phyloP scores from a whole-genome alignment of 2,329 filamentous ascomycete genomes.

The Trichoderma afroharzianum region DNA sequence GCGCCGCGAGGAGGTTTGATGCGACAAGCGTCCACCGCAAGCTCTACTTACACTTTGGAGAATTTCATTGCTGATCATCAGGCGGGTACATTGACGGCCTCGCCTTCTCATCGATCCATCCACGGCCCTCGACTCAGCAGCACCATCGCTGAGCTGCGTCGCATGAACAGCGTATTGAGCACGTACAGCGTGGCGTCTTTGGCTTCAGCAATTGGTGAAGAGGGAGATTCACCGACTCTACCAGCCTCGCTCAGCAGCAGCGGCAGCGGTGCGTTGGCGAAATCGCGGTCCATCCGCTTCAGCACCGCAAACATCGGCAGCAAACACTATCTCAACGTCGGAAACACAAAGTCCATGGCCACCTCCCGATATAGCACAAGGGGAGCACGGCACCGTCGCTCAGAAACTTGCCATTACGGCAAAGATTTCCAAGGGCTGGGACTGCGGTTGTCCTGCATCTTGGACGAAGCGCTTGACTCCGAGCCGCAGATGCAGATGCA shows the following conservation, averaged over 20 bases:
- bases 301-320: constrained; percentile 34
- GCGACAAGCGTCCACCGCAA: constrained; percentile 25
- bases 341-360: constrained; percentile 25
- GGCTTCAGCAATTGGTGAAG: constrained; percentile 27
- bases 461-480: constrained; percentile 15
- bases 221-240: constrained; percentile 38
- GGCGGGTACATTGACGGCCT: constrained; percentile 22
- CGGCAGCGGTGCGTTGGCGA: background rate
- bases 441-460: constrained; percentile 15
- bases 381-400: constrained; percentile 2
- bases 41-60: constrained; percentile 26
- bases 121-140: constrained; percentile 32
- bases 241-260: constrained; percentile 23
- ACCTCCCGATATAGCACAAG: constrained; percentile 2
- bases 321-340: constrained; percentile 46
- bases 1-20: constrained; percentile 21
- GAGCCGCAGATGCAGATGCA: constrained; percentile 16
- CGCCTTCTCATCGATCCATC: constrained; percentile 23
- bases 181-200: constrained; percentile 41
- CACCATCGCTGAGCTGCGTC: constrained; percentile 50
- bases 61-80: constrained; percentile 19
- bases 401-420: constrained; percentile 22
- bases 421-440: constrained; percentile 30
- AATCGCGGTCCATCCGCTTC: background rate
- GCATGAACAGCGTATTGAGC: constrained; percentile 55